Evolutionary conservation across 257 asterid species (phyloP), one percentile per base, ranked within the genome.

Genomic region (Cruciata laevipes): DNA sequence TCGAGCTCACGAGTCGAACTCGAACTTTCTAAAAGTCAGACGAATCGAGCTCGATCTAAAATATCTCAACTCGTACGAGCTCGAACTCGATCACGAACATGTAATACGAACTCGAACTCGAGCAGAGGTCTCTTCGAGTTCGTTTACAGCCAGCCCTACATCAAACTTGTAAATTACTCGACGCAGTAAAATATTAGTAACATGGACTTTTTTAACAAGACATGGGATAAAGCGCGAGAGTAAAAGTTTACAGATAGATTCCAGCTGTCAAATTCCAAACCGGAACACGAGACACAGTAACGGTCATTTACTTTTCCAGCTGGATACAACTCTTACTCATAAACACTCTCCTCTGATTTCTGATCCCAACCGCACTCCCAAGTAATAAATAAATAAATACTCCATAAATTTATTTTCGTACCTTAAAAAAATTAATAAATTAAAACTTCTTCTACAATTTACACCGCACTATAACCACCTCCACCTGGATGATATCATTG

Each of bases 271-370:
- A 62, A 55, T 37, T 61, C 60, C 57, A 14, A 71, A 69, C 71
- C 73, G 73, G 80, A 58, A 60, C 80, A 73, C 89, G 85, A 84
- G 87, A 79, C 57, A 24, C 65, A 21, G 51, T 60, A 83, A 88
- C 87, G 92, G 85, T 82, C 83, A 75, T 74, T 47, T 13, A 13
- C 67, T 79, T 42, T 86, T 81, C 90, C 90, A 86, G 96, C 90
- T 88, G 93, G 82, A 67, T 33, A 47, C 85, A 87, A 3, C 35
- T 31, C 47, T 7, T 6, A 17, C 51, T 9, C 25, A n/a, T 51
- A 17, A 16, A 16, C 57, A 1, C 57, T 51, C 23, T 51, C 21
- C 57, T 6, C 57, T 51, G 23, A 51, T 51, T 17, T 42, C 51
- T 42, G 51, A 42, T 13, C 51, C 51, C 51, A 42, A 12, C 17